Evolutionary conservation across 1,284 basidiomycete genomes (phyloP).

Genomic region (Phenoliferia sp.): DNA sequence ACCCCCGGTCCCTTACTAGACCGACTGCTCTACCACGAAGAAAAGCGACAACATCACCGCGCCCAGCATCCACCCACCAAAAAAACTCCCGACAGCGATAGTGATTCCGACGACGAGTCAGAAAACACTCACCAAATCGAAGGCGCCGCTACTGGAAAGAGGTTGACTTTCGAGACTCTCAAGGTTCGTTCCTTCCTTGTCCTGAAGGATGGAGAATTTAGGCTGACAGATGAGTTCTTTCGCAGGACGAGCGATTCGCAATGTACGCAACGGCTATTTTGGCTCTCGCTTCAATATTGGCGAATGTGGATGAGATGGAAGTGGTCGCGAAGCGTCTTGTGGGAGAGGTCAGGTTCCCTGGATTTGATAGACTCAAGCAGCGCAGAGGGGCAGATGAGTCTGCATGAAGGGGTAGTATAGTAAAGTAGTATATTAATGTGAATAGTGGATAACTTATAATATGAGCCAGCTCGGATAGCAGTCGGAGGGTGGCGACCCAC

Average conservation of each 20-base stretch:
- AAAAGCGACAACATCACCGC: neutral
- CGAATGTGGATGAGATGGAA: constrained; percentile 20
- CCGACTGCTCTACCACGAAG: constrained; percentile 28
- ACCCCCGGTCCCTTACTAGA: constrained; percentile 29
- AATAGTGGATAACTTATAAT: too few species aligned
- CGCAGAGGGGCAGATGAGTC: neutral
- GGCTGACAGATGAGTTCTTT: neutral
- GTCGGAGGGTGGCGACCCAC: too few species aligned
- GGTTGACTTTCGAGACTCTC: constrained; percentile 12
- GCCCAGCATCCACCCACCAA: neutral
- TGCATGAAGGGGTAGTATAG: too few species aligned
- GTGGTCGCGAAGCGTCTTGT: constrained; percentile 11
- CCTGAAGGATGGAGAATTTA: too few species aligned
- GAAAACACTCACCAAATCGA: constrained; percentile 6
- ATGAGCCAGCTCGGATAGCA: too few species aligned
- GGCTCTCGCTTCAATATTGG: constrained; percentile 9
- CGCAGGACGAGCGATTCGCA: constrained; percentile 4
- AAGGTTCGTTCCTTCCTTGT: constrained; percentile 7
- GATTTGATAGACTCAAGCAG: neutral
- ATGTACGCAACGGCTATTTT: neutral
- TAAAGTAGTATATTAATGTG: too few species aligned
- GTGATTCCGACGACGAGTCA: neutral
- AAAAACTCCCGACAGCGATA: neutral
- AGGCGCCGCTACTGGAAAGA: constrained; percentile 13
- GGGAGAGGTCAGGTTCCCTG: constrained; percentile 12